Evolutionary conservation across 345 rosid species (phyloP).

Genomic region (Trapa bicornis): DNA sequence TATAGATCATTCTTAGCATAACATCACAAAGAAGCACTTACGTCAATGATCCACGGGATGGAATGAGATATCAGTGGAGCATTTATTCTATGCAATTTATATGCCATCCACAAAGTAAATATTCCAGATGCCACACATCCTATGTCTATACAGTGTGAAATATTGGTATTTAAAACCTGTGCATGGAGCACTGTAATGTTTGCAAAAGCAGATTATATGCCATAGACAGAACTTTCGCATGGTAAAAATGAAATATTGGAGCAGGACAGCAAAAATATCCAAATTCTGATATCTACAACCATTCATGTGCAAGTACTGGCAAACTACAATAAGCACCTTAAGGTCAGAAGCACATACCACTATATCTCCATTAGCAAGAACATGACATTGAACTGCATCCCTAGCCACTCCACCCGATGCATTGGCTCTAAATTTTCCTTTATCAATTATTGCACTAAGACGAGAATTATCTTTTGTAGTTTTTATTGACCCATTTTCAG

Average conservation of each 20-base stretch:
- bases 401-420: slow-evolving; percentile 83
- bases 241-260: background rate
- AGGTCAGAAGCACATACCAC: slow-evolving; percentile 57
- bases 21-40: too few relatives aligned
- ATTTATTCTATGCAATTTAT: background rate
- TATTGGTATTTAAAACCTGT: background rate
- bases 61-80: background rate
- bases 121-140: background rate
- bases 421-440: slow-evolving; percentile 67
- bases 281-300: background rate
- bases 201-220: background rate
- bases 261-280: background rate
- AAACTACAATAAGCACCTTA: background rate
- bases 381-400: slow-evolving; percentile 52
- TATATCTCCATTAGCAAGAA: slow-evolving; percentile 87
- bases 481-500: slow-evolving; percentile 14
- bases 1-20: background rate
- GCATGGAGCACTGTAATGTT: background rate
- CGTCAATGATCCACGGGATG: background rate
- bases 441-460: slow-evolving; percentile 57
- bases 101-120: background rate
- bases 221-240: background rate
- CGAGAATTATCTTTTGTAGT: slow-evolving; percentile 19
- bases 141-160: background rate
- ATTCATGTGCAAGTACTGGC: background rate